Base-by-base conservation (phyloP, 139 green algal species). In the Zygnema circumcarinatum region DNA sequence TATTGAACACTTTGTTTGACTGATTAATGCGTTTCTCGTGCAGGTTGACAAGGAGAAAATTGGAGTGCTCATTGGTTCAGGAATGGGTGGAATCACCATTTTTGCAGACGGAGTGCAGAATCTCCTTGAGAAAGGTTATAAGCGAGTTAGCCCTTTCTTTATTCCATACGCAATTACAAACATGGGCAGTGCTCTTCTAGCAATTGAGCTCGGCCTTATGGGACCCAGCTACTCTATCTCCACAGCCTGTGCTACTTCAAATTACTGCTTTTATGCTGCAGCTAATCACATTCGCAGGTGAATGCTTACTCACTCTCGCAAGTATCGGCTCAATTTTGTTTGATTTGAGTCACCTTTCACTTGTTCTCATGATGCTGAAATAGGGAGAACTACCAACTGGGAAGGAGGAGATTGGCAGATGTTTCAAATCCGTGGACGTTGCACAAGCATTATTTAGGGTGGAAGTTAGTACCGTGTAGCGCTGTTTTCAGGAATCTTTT, bases 141-240 rank as follows among this genome's bases (percentile, higher is more conserved):
- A 97, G 92, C 97, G 97, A 91, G 98, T 99, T 72, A 96, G 94
- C 2, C 97, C 97, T 74, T 99, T 99, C 94, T 99, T 99, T 95
- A 99, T 99, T 88, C 97, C 97, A 53, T 99, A 98, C 89, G 95
- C 96, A 90, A 99, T 99, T 93, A 98, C 97, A 84, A 99, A 99
- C 95, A 99, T 99, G 97, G 95, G 95, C 53, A 93, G 94, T 38
- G 97, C 96, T 0, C 91, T 99, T 90, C 92, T 99, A 76, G 97
- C 92, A 42, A 94, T 94, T 79, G 91, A 94, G 73, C 76, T 85
- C 16, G 91, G 91, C 35, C 89, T 94, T 89, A 93, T 93, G 92
- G 97, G 97, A 42, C 97, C 97, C 81, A 99, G 99, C 92, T 99
- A 99, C 93, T 98, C 95, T 52, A 98, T 99, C 89, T 98, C 94